These are phyloP conservation scores for Colletotrichum theobromicola DNA, from an alignment of 2,329 filamentous ascomycete genomes.

Conservation along the genomic window DNA sequence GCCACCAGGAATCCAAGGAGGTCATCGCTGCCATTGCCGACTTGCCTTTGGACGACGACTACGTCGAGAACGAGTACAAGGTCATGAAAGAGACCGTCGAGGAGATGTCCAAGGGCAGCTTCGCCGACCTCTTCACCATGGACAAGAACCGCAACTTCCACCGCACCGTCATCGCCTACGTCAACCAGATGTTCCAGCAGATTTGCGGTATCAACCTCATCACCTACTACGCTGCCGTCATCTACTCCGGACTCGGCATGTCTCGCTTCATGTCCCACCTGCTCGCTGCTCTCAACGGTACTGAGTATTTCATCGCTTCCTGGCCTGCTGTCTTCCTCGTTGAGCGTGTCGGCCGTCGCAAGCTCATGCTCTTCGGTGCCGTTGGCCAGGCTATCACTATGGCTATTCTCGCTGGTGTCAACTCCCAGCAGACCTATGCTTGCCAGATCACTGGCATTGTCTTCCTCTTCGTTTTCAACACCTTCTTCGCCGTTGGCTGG, in stretches of 20 bases:
- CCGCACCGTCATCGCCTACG: constrained; percentile 58
- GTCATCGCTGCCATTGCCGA: constrained; percentile 48
- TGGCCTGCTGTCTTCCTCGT: constrained; percentile 67
- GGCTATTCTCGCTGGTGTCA: constrained; percentile 61
- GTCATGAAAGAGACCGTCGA: constrained; percentile 67
- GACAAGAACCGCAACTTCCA: constrained; percentile 60
- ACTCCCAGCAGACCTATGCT: constrained; percentile 29
- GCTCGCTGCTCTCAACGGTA: constrained; percentile 59
- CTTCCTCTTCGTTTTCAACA: constrained; percentile 68
- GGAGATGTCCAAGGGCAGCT: constrained; percentile 61
- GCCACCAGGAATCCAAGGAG: constrained; percentile 46
- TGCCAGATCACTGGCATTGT: constrained; percentile 37
- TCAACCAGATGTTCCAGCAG: constrained; percentile 62
- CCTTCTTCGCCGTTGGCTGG: constrained; percentile 65
- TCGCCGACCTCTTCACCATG: constrained; percentile 64
- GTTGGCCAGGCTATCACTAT: constrained; percentile 69
- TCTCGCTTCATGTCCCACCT: constrained; percentile 61
- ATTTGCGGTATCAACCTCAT: constrained; percentile 33
- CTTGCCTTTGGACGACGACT: constrained; percentile 48
- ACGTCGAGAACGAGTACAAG: constrained; percentile 58
- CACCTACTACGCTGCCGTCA: constrained; percentile 28
- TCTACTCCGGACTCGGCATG: constrained; percentile 52
- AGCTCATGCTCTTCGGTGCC: constrained; percentile 75
- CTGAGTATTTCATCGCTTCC: constrained; percentile 53
- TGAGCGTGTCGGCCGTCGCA: constrained; percentile 69